phyloP scores from a whole-genome alignment of 768 basidiomycete genomes.

The Coprinopsis cinerea region DNA sequence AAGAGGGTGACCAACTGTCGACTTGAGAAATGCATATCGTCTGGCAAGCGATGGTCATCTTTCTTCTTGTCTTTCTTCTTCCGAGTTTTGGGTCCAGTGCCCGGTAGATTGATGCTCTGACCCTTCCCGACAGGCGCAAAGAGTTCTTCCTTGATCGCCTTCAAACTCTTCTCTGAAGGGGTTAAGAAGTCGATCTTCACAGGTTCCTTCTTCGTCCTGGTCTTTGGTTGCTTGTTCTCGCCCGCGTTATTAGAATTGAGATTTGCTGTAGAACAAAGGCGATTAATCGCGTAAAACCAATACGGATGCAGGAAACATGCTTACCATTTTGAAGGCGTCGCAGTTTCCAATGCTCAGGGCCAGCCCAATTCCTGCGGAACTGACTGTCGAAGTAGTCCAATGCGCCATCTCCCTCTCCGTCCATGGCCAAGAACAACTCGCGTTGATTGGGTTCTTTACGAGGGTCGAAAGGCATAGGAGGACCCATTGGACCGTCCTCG shows the following conservation, averaged over 20 bases:
- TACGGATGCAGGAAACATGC: constrained; percentile 16
- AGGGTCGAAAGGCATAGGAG: constrained; percentile 80
- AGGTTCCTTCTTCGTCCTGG: constrained; percentile 70
- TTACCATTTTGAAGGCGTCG: constrained; percentile 74
- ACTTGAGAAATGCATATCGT: constrained; percentile 97
- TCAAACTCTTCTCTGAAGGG: constrained; percentile 52
- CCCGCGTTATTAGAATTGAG: constrained; percentile 32
- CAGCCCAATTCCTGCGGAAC: constrained; percentile 94
- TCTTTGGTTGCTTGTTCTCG: constrained; percentile 38
- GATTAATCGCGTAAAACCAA: background rate
- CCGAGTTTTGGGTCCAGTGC: constrained; percentile 39
- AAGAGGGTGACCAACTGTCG: constrained; percentile 87
- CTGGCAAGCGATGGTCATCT: constrained; percentile 77
- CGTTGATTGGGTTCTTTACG: constrained; percentile 67
- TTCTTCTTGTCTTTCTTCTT: constrained; percentile 56
- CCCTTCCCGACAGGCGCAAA: constrained; percentile 76
- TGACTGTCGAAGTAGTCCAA: constrained; percentile 90
- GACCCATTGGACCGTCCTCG: constrained; percentile 38
- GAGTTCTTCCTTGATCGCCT: constrained; percentile 60
- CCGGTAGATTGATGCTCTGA: constrained; percentile 61
- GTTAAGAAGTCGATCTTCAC: constrained; percentile 78
- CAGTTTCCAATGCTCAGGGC: constrained; percentile 98
- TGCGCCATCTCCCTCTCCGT: constrained; percentile 47
- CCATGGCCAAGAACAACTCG: constrained; percentile 85
- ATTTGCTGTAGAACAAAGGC: constrained; percentile 23